Evolutionary conservation across 2,329 filamentous ascomycete species (phyloP).

Genomic region (Neonectria sp.): DNA sequence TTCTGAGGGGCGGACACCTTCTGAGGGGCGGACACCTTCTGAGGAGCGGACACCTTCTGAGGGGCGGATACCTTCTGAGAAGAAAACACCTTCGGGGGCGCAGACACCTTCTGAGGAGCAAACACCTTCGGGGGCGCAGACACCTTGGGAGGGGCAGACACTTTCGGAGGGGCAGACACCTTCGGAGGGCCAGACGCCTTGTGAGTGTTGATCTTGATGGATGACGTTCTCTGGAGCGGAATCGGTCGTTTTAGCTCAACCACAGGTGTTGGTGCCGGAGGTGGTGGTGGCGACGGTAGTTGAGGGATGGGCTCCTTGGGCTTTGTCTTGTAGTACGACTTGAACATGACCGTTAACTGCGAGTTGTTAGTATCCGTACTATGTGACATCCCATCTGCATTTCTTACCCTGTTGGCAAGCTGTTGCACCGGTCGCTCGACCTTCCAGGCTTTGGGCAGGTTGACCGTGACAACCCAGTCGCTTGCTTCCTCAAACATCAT

Average conservation of each 20-base stretch:
- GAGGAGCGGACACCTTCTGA: constrained; percentile 23
- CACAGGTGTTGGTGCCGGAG: constrained; percentile 24
- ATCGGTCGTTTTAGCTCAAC: constrained; percentile 49
- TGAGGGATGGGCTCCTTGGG: constrained; percentile 49
- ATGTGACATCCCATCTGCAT: neutral
- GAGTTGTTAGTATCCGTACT: constrained; percentile 36
- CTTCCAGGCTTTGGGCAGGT: constrained; percentile 60
- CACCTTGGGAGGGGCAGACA: constrained; percentile 32
- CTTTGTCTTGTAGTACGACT: constrained; percentile 55
- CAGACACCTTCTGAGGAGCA: constrained; percentile 24
- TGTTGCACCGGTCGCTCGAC: constrained; percentile 54
- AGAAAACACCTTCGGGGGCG: no score
- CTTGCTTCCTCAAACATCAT: constrained; percentile 64
- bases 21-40: constrained; percentile 28
- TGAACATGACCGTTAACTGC: constrained; percentile 57
- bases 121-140: constrained; percentile 44
- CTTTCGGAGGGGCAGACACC: constrained; percentile 44
- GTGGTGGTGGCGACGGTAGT: constrained; percentile 35
- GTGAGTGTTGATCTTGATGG: constrained; percentile 58
- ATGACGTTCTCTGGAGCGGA: constrained; percentile 51
- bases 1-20: constrained; percentile 44
- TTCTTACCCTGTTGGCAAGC: constrained; percentile 55
- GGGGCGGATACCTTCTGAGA: constrained; percentile 47
- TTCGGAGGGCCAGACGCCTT: constrained; percentile 39
- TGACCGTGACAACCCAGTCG: constrained; percentile 59